Evolutionary conservation across 495 filamentous ascomycete genomes (phyloP).

Genomic region (Corynascus novoguineensis): DNA sequence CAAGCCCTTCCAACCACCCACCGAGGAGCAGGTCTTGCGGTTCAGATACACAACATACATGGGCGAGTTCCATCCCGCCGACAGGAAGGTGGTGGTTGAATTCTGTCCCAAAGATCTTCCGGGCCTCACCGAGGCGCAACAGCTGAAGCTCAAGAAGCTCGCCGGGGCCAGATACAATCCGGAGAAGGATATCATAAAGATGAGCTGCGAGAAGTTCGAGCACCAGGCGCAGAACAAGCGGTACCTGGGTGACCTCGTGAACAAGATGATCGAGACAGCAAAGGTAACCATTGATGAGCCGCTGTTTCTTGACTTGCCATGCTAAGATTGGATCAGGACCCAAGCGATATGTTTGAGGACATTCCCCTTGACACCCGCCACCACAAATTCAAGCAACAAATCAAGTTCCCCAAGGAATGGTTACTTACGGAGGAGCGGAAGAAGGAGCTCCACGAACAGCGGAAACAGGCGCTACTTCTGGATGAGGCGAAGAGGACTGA

Average conservation of each 20-base stretch:
- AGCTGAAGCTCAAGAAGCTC: constrained; percentile 79
- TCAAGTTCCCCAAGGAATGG: constrained; percentile 77
- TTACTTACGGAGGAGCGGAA: constrained; percentile 64
- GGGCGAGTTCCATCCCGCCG: constrained; percentile 87
- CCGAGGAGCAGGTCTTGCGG: constrained; percentile 61
- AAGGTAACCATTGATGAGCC: constrained; percentile 44
- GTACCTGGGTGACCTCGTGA: constrained; percentile 74
- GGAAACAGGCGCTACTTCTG: constrained; percentile 42
- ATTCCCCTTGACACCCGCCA: constrained; percentile 88
- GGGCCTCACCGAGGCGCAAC: constrained; percentile 57
- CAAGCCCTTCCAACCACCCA: constrained; percentile 70
- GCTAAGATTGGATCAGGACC: constrained; percentile 42
- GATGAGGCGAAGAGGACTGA: constrained; percentile 44
- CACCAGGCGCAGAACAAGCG: constrained; percentile 93
- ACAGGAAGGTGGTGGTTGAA: constrained; percentile 88
- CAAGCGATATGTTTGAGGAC: constrained; percentile 76
- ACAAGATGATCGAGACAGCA: constrained; percentile 66
- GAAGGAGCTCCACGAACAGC: constrained; percentile 54
- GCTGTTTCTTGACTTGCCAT: not conserved
- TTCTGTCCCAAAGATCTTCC: constrained; percentile 64
- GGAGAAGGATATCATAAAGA: constrained; percentile 72
- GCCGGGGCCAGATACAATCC: constrained; percentile 88
- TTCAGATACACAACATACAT: constrained; percentile 98
- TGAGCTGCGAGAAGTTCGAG: constrained; percentile 84
- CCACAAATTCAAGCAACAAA: constrained; percentile 63